These are phyloP conservation scores for Pythium guiyangense DNA, from an alignment of 352 stramenopile species.

Conservation along the genomic window DNA sequence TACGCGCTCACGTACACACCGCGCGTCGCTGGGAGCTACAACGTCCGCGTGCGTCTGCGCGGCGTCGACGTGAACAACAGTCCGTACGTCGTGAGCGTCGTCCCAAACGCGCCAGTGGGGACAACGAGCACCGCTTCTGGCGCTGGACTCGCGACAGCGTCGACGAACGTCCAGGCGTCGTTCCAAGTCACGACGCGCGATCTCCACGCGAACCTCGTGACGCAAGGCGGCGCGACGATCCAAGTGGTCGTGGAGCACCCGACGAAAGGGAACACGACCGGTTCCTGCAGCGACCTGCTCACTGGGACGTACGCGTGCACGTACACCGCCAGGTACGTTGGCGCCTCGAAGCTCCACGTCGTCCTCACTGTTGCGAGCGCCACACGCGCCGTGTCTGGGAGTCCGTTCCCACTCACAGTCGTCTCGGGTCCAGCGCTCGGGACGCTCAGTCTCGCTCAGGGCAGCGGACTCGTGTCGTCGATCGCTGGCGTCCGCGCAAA, in stretches of 20 bases:
- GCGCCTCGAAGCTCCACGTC: slow-evolving; percentile 30
- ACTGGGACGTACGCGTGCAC: slow-evolving; percentile 58
- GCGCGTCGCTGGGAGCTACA: slow-evolving; percentile 36
- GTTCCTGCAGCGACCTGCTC: slow-evolving; percentile 42
- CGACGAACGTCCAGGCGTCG: slow-evolving; percentile 51
- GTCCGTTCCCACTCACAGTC: slow-evolving; percentile 48
- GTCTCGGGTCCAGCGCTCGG: slow-evolving; percentile 45
- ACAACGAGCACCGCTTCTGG: slow-evolving; percentile 38
- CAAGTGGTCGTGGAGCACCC: slow-evolving; percentile 32
- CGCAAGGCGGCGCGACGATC: slow-evolving; percentile 32
- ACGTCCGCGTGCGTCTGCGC: slow-evolving; percentile 37
- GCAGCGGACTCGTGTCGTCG: slow-evolving; percentile 40
- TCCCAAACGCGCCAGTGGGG: slow-evolving; percentile 37
- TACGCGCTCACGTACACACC: slow-evolving; percentile 46
- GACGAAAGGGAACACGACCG: slow-evolving; percentile 30
- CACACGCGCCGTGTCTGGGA: slow-evolving; percentile 26
- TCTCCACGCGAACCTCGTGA: slow-evolving; percentile 45
- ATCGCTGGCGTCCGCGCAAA: slow-evolving; percentile 40
- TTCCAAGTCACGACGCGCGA: slow-evolving; percentile 61
- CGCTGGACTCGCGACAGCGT: slow-evolving; percentile 24
- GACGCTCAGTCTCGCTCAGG: slow-evolving; percentile 32
- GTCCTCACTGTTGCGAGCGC: slow-evolving; percentile 13
- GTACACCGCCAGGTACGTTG: slow-evolving; percentile 50
- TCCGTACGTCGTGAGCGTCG: slow-evolving; percentile 50
- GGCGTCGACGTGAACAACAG: slow-evolving; percentile 47